These are phyloP conservation scores for Vaccinium macrocarpon DNA, from an alignment of 148 eudicot genomes.

Conservation along the genomic window DNA sequence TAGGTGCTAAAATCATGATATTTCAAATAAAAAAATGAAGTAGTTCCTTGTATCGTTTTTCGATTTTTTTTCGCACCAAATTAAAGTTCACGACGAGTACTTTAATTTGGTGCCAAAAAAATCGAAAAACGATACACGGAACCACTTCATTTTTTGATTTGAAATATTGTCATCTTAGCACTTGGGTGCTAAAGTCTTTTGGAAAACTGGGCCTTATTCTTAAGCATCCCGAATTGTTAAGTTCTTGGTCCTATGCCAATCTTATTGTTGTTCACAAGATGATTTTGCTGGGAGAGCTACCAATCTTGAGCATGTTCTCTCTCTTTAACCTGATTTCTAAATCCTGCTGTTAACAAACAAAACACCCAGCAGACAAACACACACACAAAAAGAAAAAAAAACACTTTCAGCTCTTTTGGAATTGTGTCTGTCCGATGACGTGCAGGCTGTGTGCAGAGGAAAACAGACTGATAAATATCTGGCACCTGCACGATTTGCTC, in stretches of 20 bases:
- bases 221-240: background rate
- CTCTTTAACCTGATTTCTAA: background rate
- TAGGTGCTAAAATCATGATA: too few species aligned
- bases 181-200: too few species aligned
- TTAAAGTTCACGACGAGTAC: too few species aligned
- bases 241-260: background rate
- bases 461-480: background rate
- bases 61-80: too few species aligned
- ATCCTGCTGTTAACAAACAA: background rate
- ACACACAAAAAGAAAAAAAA: background rate
- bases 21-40: too few species aligned
- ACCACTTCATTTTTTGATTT: too few species aligned
- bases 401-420: background rate
- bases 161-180: too few species aligned
- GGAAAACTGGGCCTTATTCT: too few species aligned
- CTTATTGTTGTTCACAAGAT: background rate
- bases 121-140: too few species aligned
- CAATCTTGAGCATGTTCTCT: background rate
- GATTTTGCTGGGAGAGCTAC: background rate
- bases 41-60: too few species aligned
- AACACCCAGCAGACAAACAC: background rate
- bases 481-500: background rate
- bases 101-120: too few species aligned
- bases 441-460: constrained; percentile 13
- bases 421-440: background rate